Evolutionary conservation across 2,329 filamentous ascomycete genomes (phyloP).

Genomic region (Exserohilum rostratum): DNA sequence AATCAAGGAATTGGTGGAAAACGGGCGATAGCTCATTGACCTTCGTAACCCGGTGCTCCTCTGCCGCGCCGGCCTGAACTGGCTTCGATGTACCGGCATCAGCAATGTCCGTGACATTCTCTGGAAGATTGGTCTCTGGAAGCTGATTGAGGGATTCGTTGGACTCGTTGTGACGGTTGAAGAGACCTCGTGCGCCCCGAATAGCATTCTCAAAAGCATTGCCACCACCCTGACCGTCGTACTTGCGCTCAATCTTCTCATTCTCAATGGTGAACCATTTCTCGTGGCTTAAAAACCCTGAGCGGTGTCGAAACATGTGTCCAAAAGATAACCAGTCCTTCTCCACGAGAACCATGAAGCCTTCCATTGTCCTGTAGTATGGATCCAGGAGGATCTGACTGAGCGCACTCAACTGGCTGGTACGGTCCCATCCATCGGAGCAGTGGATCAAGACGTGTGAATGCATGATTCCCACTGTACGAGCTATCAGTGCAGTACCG

Average conservation of each 20-base stretch:
- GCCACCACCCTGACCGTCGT: slow-evolving; percentile 52
- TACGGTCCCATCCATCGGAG: slow-evolving; percentile 98
- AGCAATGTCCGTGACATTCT: slow-evolving; percentile 57
- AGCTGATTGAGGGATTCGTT: slow-evolving; percentile 66
- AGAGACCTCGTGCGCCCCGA: slow-evolving; percentile 84
- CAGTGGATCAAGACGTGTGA: slow-evolving; percentile 97
- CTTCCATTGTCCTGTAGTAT: slow-evolving; percentile 91
- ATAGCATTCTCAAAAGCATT: slow-evolving; percentile 87
- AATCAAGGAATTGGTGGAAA: slow-evolving; percentile 97
- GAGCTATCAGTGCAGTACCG: slow-evolving; percentile 81
- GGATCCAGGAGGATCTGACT: slow-evolving; percentile 94
- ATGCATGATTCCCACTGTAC: slow-evolving; percentile 87
- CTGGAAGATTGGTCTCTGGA: slow-evolving; percentile 56
- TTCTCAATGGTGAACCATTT: slow-evolving; percentile 93
- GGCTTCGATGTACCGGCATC: slow-evolving; percentile 40
- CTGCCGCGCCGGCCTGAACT: slow-evolving; percentile 50
- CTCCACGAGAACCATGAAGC: slow-evolving; percentile 91
- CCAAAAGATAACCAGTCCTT: slow-evolving; percentile 99
- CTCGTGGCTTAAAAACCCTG: slow-evolving; percentile 84
- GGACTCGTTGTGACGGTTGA: slow-evolving; percentile 77
- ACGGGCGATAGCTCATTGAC: slow-evolving; percentile 94
- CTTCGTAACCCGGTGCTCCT: slow-evolving; percentile 72
- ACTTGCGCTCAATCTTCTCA: slow-evolving; percentile 67
- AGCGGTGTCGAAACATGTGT: slow-evolving; percentile 95
- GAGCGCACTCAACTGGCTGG: slow-evolving; percentile 89